Base-by-base conservation (phyloP, 78 protist species). In the Mastigamoeba balamuthi region DNA sequence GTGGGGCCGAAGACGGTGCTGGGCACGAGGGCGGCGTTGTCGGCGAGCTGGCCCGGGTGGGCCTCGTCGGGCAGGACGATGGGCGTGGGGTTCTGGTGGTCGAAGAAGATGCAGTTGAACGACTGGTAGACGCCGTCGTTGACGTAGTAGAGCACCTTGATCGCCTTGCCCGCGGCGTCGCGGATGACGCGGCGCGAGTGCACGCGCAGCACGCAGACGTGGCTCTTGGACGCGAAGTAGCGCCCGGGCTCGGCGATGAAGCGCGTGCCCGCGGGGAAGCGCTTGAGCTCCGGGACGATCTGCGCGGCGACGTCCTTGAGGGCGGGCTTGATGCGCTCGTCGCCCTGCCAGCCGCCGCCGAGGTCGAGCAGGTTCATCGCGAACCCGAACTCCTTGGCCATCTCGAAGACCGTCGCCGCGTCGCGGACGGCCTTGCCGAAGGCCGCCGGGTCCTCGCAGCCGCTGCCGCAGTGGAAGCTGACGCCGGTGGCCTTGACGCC, bases 291-390 rank as follows among this genome's bases (percentile, higher is more conserved):
- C 17, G 58, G 58, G 33, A 48, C 17, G 43, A 94, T 30, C 27
- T 41, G 39, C 33, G 8, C 39, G 30, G 91, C 85, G 40, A 95
- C 89, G 2, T 73, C 86, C 39, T 84, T 69, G 72, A 88, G 76
- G 39, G 76, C 48, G 5, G 70, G 75, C 33, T 68, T 37, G 72
- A 64, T 33, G 0, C 36, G 72, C 8, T 38, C 42, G 79, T 87
- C 84, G 35, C 98, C 99, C 6, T 97, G 92, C 81, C 82, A 96
- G 72, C 99, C 99, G 40, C 99, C 99, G 28, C 99, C 99, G 30
- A 94, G 27, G 77, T 96, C 99, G 38, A 96, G 88, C 10, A 96
- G 35, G 30, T 52, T 33, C 66, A 88, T 39, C 33, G 35, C 30
- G 87, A 81, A 77, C 48, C 80, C 84, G 40, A 69, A 80, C 44